These are phyloP conservation scores for Trypanosoma rangeli DNA, from an alignment of 208 protist genomes.

Conservation along the genomic window DNA sequence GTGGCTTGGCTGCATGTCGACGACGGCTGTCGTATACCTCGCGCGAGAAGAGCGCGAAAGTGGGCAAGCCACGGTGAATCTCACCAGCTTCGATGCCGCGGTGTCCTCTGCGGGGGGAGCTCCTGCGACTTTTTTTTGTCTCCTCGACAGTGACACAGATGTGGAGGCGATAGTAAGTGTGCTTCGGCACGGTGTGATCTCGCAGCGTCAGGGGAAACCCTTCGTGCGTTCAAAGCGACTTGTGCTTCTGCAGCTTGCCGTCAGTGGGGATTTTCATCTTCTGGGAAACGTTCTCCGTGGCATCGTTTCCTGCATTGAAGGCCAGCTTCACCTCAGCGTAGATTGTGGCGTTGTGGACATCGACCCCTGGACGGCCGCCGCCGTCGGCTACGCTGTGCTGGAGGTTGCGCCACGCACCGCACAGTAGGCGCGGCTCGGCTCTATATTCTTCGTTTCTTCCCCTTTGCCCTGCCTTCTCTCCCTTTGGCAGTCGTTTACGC, in stretches of 20 bases:
- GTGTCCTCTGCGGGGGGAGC: background rate
- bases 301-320: slow-evolving; percentile 3
- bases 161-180: slow-evolving; percentile 1
- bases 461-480: background rate
- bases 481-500: background rate
- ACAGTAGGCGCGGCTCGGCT: background rate
- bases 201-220: background rate
- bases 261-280: slow-evolving; percentile 23
- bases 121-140: slow-evolving; percentile 3
- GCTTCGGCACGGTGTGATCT: slow-evolving; percentile 1
- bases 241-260: slow-evolving; percentile 23
- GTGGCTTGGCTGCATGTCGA: slow-evolving; percentile 9
- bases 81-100: background rate
- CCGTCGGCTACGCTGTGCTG: slow-evolving; percentile 51
- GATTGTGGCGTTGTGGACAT: slow-evolving; percentile 62
- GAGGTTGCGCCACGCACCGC: slow-evolving; percentile 16
- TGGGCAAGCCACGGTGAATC: background rate
- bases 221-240: slow-evolving; percentile 4
- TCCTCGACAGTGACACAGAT: slow-evolving; percentile 14
- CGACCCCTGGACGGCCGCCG: slow-evolving; percentile 56
- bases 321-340: slow-evolving; percentile 14
- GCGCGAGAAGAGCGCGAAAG: background rate
- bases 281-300: slow-evolving; percentile 17
- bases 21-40: slow-evolving; percentile 1
- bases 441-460: background rate